phyloP scores from a whole-genome alignment of 176 grass and related monocot species.

The Secale cereale region DNA sequence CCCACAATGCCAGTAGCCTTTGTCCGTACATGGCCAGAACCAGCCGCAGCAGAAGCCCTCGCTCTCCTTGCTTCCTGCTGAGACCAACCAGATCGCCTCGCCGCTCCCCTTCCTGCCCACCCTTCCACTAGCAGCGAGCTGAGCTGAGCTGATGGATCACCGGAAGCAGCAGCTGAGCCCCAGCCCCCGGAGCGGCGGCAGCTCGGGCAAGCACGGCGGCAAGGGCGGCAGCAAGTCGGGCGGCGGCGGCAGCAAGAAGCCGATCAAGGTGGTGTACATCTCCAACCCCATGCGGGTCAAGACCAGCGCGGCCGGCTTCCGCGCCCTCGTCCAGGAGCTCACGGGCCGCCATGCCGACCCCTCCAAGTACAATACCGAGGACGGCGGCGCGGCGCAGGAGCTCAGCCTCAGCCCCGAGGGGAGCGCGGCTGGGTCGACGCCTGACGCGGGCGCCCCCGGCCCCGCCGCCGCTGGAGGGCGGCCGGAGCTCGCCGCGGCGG shows the following conservation, averaged over 20 bases:
- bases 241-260: constrained; percentile 35
- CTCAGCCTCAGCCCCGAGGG: constrained; percentile 22
- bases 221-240: constrained; percentile 18
- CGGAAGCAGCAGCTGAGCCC: constrained; percentile 25
- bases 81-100: constrained; percentile 15
- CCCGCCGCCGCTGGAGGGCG: constrained; percentile 12
- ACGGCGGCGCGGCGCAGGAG: background rate
- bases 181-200: background rate
- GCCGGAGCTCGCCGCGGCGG: background rate
- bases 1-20: background rate
- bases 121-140: constrained; percentile 7
- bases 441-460: background rate
- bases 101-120: background rate
- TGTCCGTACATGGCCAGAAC: constrained; percentile 35
- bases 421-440: constrained; percentile 8
- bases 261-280: constrained; percentile 92
- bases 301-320: constrained; percentile 58
- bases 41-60: background rate
- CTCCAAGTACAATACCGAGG: constrained; percentile 48
- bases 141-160: constrained; percentile 28
- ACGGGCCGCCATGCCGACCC: constrained; percentile 69
- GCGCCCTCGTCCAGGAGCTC: constrained; percentile 80
- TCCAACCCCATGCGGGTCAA: constrained; percentile 82
- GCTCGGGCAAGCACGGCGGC: constrained; percentile 13
- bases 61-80: background rate